Evolutionary conservation across 78 protist species (phyloP).

Genomic region (Pigoraptor vietnamica): DNA sequence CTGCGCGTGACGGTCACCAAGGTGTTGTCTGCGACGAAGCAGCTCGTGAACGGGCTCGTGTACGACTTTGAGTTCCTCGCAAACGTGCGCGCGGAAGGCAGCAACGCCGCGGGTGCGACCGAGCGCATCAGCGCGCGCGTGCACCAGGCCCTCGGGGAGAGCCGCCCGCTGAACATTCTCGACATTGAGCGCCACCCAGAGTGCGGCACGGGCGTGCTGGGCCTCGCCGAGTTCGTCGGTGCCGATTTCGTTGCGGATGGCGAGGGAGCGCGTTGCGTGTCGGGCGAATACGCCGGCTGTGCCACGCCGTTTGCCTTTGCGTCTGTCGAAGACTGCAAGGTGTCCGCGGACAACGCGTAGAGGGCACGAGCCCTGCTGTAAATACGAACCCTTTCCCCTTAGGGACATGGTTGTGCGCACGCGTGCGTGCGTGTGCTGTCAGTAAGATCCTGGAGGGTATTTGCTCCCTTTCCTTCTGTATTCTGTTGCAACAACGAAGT

Average conservation of each 20-base stretch:
- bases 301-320: not conserved
- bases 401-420: too few species aligned
- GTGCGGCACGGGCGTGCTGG: not conserved
- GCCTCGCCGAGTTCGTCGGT: not conserved
- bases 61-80: not conserved
- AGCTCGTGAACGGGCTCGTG: not conserved
- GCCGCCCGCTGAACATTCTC: not conserved
- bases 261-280: not conserved
- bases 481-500: too few species aligned
- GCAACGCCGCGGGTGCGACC: not conserved
- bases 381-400: not conserved
- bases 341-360: too few species aligned
- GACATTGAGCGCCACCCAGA: not conserved
- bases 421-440: too few species aligned
- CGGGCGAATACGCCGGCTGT: not conserved
- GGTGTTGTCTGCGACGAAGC: not conserved
- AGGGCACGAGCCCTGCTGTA: too few species aligned
- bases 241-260: not conserved
- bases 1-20: not conserved
- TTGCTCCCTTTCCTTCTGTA: too few species aligned
- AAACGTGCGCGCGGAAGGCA: not conserved
- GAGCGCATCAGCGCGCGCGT: not conserved
- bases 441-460: too few species aligned
- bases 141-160: not conserved
- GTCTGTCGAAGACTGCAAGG: not conserved